A percentile compares a stretch with the other conserved stretches of the same genome.
Conservation (phyloP, 176 grass and related monocot species). For the Phyllostachys edulis region DNA sequence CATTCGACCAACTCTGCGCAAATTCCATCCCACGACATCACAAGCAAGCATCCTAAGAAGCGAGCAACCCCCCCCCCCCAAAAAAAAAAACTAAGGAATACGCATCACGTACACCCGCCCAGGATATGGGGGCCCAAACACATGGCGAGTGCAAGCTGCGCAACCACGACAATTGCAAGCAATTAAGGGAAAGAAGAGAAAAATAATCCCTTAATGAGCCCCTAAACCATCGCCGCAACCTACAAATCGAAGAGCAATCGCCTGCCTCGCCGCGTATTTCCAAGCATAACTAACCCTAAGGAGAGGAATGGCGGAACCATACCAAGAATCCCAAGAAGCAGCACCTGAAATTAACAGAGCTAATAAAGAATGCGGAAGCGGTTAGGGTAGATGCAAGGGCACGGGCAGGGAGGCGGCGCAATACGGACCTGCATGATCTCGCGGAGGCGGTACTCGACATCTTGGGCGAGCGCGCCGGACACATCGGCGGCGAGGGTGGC, state of each 20-base stretch:
- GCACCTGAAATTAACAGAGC: neutral
- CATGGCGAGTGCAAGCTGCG: neutral
- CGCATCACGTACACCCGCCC: neutral
- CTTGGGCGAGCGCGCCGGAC: conserved; percentile 61
- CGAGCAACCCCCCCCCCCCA: too few relatives aligned
- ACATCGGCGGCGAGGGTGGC: conserved; percentile 70
- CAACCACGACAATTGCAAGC: neutral
- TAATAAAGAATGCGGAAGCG: neutral
- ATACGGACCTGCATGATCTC: conserved; percentile 82
- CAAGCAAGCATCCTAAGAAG: neutral
- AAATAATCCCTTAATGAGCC: neutral
- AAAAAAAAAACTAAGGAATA: neutral
- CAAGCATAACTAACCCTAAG: neutral
- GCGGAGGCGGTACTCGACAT: conserved; percentile 93
- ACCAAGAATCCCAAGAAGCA: neutral
- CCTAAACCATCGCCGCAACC: neutral
- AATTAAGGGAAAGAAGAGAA: neutral
- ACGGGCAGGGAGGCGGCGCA: neutral
- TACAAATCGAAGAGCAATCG: neutral
- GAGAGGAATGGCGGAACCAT: neutral
- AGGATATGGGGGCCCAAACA: neutral
- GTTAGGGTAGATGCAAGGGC: neutral
- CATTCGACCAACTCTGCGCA: neutral
- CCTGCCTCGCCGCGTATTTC: neutral
- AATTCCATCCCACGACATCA: neutral